Percentiles rank a stretch among this genome's conserved stretches.
These are phyloP conservation scores for Eucalyptus microcorys DNA, from an alignment of 345 rosid species.

Conservation along the genomic window DNA sequence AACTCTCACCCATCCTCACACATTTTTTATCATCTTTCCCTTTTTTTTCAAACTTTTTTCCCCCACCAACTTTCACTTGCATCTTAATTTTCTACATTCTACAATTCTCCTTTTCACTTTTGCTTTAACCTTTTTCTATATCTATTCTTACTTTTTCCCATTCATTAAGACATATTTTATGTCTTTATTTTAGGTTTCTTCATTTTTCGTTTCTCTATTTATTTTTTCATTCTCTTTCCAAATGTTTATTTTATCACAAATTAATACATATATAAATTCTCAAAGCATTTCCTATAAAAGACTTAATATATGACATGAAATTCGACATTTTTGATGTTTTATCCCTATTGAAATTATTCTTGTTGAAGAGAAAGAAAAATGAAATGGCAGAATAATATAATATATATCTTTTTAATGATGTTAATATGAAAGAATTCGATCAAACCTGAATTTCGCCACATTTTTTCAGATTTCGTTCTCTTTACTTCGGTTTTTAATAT, in stretches of 20 bases:
- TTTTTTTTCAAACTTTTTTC: neutral
- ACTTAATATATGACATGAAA: neutral
- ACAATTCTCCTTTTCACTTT: neutral
- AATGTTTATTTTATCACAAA: neutral
- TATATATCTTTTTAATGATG: neutral
- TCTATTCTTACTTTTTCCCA: neutral
- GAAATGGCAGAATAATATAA: neutral
- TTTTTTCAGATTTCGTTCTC: neutral
- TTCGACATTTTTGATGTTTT: neutral
- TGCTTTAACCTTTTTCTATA: neutral
- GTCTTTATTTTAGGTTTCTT: neutral
- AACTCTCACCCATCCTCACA: neutral
- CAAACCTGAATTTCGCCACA: neutral
- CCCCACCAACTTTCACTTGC: neutral
- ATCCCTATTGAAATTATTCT: neutral
- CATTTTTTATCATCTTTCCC: neutral
- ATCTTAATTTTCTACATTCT: neutral
- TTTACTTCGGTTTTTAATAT: neutral
- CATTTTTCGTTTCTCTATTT: too few species aligned
- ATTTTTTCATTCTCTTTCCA: neutral
- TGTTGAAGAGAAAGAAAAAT: neutral
- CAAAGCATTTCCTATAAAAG: fast-evolving
- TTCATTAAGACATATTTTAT: neutral
- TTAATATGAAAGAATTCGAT: neutral
- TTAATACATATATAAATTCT: neutral